phyloP scores from a whole-genome alignment of 495 filamentous ascomycete genomes.

The Neurospora tetrasperma region DNA sequence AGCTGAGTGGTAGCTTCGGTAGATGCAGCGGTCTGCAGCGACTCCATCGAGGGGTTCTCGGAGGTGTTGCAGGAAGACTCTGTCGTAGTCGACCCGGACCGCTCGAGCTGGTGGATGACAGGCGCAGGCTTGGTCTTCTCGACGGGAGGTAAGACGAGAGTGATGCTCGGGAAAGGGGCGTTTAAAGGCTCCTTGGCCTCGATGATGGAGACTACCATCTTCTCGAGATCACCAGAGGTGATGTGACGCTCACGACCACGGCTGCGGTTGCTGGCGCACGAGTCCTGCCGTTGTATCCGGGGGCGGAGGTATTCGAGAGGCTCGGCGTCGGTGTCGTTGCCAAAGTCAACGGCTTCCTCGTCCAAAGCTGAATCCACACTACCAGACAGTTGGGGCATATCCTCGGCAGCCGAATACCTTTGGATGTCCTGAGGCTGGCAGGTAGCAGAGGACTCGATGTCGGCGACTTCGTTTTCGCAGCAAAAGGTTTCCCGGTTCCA shows the following conservation, averaged over 20 bases:
- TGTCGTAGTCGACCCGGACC: constrained; percentile 28
- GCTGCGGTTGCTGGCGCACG: constrained; percentile 47
- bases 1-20: constrained; percentile 34
- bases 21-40: constrained; percentile 24
- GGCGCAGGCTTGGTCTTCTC: constrained; percentile 12
- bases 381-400: constrained; percentile 78
- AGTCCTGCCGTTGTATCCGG: constrained; percentile 45
- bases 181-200: constrained; percentile 63
- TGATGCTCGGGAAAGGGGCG: constrained; percentile 45
- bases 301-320: constrained; percentile 49
- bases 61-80: constrained; percentile 26
- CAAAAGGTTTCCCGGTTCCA: constrained; percentile 97
- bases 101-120: constrained; percentile 23
- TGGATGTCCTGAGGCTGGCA: constrained; percentile 40
- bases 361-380: constrained; percentile 80
- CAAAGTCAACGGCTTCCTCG: constrained; percentile 62
- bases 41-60: constrained; percentile 19
- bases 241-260: constrained; percentile 81
- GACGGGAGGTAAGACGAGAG: constrained; percentile 5
- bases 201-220: constrained; percentile 77
- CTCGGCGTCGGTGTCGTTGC: constrained; percentile 30
- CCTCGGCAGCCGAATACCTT: constrained; percentile 24
- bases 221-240: constrained; percentile 73
- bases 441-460: constrained; percentile 26
- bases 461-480: constrained; percentile 49